Conservation (phyloP, 2,329 filamentous ascomycete species). For the Microdochium bolleyi region DNA sequence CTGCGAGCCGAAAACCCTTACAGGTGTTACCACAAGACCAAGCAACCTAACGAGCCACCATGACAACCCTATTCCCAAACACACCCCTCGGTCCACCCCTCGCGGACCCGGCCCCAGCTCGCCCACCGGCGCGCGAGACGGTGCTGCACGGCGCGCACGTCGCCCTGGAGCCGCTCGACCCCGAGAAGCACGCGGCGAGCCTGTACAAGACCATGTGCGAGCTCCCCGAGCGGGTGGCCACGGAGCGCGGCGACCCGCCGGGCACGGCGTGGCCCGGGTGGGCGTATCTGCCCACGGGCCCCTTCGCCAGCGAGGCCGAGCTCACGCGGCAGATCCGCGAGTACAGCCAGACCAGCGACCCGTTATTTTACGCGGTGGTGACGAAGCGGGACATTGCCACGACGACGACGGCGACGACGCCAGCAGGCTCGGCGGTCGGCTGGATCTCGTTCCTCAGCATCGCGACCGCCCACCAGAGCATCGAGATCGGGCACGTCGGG, state of each 20-base stretch:
- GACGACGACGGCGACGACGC: constrained; percentile 1
- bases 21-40: too few species aligned
- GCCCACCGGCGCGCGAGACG: neutral
- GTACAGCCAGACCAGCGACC: constrained; percentile 6
- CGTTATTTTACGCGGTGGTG: constrained; percentile 16
- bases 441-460: constrained; percentile 31
- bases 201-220: neutral
- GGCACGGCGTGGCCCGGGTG: neutral
- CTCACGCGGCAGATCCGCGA: neutral
- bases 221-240: neutral
- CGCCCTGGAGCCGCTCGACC: neutral
- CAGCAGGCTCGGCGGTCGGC: constrained; percentile 10
- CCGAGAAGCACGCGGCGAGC: neutral
- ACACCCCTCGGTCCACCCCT: neutral
- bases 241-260: neutral
- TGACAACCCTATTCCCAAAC: neutral
- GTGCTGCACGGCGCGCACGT: neutral
- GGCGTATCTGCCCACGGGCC: neutral
- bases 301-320: neutral
- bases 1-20: neutral
- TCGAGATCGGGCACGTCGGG: constrained; percentile 52
- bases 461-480: constrained; percentile 32
- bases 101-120: neutral
- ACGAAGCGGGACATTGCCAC: constrained; percentile 2
- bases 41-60: too few species aligned